These are phyloP conservation scores for Leccinum cinnamomeum DNA, from an alignment of 1,284 basidiomycete genomes.

Conservation along the genomic window DNA sequence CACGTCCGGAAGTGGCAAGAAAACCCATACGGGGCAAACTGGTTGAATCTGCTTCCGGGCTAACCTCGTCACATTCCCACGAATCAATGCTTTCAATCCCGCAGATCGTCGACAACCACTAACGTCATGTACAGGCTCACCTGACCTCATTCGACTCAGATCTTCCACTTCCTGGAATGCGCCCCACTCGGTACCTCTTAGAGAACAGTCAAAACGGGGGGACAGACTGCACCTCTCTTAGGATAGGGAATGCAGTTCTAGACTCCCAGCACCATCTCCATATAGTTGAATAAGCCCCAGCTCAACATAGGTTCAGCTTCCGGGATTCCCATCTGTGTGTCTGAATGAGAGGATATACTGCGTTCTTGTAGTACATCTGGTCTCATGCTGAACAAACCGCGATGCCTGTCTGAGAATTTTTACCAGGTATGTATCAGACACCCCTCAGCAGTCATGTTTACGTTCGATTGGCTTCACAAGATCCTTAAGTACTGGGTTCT, in stretches of 20 bases:
- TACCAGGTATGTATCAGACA: background rate
- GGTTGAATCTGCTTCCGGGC: no score
- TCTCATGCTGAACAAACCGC: background rate
- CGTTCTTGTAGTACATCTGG: background rate
- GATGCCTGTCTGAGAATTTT: background rate
- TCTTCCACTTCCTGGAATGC: background rate
- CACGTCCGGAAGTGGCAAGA: no score
- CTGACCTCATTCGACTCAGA: no score
- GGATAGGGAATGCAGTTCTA: background rate
- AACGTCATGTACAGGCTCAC: no score
- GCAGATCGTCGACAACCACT: no score
- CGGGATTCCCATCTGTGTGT: slow-evolving; percentile 5
- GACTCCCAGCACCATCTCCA: background rate
- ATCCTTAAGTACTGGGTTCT: background rate
- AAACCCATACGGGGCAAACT: no score
- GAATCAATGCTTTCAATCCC: no score
- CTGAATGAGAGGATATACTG: background rate
- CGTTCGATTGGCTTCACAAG: slow-evolving; percentile 1
- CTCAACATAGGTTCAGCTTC: background rate
- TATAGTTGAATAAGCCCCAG: background rate
- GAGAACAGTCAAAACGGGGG: background rate
- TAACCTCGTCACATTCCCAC: no score
- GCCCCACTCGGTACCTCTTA: background rate
- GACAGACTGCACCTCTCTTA: background rate
- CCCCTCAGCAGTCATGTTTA: slow-evolving; percentile 1